Evolutionary conservation across 2,329 filamentous ascomycete genomes (phyloP), one percentile per base, ranked within the genome.

Genomic region (Aspergillus floridensis): DNA sequence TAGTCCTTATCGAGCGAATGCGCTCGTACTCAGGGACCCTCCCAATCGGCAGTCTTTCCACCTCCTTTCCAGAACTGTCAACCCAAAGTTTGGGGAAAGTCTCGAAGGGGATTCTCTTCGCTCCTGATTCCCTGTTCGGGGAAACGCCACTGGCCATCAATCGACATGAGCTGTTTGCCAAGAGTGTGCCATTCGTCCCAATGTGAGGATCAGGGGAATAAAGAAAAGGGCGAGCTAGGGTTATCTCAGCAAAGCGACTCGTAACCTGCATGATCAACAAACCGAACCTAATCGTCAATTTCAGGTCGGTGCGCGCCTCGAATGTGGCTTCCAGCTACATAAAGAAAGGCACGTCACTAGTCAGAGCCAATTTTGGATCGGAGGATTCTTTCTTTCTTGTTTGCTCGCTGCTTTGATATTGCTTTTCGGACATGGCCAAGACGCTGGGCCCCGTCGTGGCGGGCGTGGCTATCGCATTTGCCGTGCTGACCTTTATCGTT

Each of bases 401-500:
- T 48, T 41, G 51, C n/a, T 32, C 55, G 49, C 46, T 59, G 54
- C 22, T 46, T 48, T 46, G 38, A 8, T 35, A 24, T 49, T 49
- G 49, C 51, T 10, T 29, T 29, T 50, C 53, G 50, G 56, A 21
- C 22, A 67, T 71, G 64, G 54, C 32, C 3, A 70, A 72, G n/a
- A 69, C 72, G 12, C 72, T 74, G 47, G 74, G 73, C 10, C 73
- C 72, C 14, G 66, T 68, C 8, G 72, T 77, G 32, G 60, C 66
- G 22, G 72, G 71, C 21, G 66, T 79, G 48, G 65, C 70, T 29
- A 67, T 79, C 52, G 65, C 71, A 14, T 79, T 79, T 62, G 74
- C 74, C 7, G 60, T 73, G 12, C 58, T 79, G 7, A 76, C 76
- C 7, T 69, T 73, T 24, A 49, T 79, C 22, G 72, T 77, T 16